phyloP scores from a whole-genome alignment of 768 basidiomycete species.

The Kwoniella bestiolae region DNA sequence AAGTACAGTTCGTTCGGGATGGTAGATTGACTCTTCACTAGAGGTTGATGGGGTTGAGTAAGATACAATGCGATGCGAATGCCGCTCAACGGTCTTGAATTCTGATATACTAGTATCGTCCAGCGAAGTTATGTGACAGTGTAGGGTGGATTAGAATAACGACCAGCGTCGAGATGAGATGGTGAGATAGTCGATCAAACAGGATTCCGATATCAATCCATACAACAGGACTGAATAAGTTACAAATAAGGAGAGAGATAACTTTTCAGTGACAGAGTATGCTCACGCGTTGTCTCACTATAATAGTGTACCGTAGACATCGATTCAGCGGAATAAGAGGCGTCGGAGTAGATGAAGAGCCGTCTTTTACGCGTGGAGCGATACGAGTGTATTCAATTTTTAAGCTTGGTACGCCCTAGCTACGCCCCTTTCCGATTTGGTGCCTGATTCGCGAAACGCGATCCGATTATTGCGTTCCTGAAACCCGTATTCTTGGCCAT shows the following conservation, averaged over 20 bases:
- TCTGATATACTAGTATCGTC: not conserved
- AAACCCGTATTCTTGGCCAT: slow-evolving; percentile 10
- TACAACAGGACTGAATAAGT: not conserved
- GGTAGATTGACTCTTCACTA: no score
- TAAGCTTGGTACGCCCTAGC: no score
- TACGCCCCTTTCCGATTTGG: slow-evolving; percentile 11
- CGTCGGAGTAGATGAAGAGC: not conserved
- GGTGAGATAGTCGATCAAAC: not conserved
- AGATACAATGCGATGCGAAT: no score
- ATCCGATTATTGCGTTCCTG: not conserved
- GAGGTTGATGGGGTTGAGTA: no score
- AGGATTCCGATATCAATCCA: not conserved
- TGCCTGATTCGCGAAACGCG: slow-evolving; percentile 14
- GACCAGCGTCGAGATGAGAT: slow-evolving; percentile 2
- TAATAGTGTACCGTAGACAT: not conserved
- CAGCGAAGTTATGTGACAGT: not conserved
- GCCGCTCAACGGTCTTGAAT: not conserved
- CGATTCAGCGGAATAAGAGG: not conserved
- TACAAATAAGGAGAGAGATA: not conserved
- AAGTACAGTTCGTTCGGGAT: no score
- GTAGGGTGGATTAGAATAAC: not conserved
- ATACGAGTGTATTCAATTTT: no score
- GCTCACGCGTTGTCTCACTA: not conserved
- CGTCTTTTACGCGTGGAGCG: not conserved
- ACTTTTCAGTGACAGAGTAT: not conserved